Evolutionary conservation across 2,329 filamentous ascomycete species (phyloP), one percentile per base, ranked within the genome.

Genomic region (Penicillium sp.): DNA sequence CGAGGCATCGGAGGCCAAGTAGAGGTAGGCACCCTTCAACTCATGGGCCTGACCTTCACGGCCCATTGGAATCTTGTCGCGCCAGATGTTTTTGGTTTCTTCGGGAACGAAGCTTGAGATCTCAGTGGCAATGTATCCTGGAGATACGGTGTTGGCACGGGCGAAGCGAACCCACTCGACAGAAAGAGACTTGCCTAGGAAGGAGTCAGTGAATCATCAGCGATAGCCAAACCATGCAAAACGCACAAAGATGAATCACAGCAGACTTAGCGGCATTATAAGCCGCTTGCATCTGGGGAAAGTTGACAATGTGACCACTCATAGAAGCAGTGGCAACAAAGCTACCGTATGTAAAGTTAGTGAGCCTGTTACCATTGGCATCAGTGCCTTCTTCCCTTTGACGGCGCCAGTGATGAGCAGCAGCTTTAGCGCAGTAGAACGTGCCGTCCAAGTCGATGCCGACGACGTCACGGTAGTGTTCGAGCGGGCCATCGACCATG

Each of bases 1-100:
- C n/a, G 87, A 84, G 4, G 90, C 90, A 72, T 95, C 90, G 13
- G 87, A 90, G 16, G 89, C 88, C 53, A 95, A 79, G 73, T 92
- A 94, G 45, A 95, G 75, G 71, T 89, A 96, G 16, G 88, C 88
- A 18, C 89, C 91, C 77, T 93, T 92, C 63, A 95, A 79, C 77
- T 96, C 90, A 56, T 84, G 82, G 3, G 84, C 78, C 60, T 86
- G 79, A 9, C 88, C 90, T 68, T 92, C 87, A 60, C 90, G 70
- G 76, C 85, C 88, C 85, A 94, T 88, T 9, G 89, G 89, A 39
- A 88, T 92, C 81, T 89, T 92, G 66, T 86, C 84, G 69, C 84
- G 85, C 87, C 89, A 92, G 54, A 88, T 79, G 42, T 82, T 79
- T 80, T 90, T 89, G 3, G 83, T 87, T 63, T 89, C 87, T 8